Percentiles rank a stretch among this genome's conserved stretches.
These are phyloP conservation scores for Verticillium tricorpus DNA, from an alignment of 2,329 filamentous ascomycete species.

Conservation along the genomic window DNA sequence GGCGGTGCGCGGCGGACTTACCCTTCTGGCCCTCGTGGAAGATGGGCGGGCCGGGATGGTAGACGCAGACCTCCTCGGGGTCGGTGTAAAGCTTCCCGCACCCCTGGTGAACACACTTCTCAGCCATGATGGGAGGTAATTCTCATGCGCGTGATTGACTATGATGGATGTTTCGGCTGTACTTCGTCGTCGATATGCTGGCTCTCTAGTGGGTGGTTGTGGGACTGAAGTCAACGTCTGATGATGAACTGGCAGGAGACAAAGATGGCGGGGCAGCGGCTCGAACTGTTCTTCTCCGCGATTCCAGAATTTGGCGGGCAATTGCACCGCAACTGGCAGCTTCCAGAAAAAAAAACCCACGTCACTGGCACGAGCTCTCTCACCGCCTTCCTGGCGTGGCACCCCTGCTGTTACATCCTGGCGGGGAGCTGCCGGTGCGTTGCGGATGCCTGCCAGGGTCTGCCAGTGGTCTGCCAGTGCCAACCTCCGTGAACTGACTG, in stretches of 20 bases:
- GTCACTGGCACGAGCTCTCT: background rate
- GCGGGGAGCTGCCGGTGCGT: background rate
- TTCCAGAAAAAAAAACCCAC: background rate
- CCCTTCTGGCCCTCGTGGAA: conserved; percentile 99
- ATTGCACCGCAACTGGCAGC: background rate
- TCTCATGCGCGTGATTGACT: conserved; percentile 1
- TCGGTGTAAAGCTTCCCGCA: conserved; percentile 87
- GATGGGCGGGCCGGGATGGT: conserved; percentile 88
- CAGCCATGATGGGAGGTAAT: conserved; percentile 47
- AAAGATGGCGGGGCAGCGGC: conserved; percentile 8
- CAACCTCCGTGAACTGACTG: background rate
- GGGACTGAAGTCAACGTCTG: background rate
- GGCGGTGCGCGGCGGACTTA: conserved; percentile 34
- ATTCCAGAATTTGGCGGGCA: conserved; percentile 13
- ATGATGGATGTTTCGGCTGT: background rate
- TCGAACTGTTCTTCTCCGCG: conserved; percentile 13
- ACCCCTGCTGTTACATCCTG: background rate
- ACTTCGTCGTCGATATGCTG: background rate
- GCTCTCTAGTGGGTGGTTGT: no score
- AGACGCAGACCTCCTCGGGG: conserved; percentile 76
- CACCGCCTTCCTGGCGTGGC: background rate
- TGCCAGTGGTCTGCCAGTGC: background rate
- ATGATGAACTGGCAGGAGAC: conserved; percentile 1
- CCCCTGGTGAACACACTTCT: conserved; percentile 94
- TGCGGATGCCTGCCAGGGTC: background rate